Base-by-base conservation (phyloP, 352 stramenopile genomes). In the Bremia lactucae region DNA sequence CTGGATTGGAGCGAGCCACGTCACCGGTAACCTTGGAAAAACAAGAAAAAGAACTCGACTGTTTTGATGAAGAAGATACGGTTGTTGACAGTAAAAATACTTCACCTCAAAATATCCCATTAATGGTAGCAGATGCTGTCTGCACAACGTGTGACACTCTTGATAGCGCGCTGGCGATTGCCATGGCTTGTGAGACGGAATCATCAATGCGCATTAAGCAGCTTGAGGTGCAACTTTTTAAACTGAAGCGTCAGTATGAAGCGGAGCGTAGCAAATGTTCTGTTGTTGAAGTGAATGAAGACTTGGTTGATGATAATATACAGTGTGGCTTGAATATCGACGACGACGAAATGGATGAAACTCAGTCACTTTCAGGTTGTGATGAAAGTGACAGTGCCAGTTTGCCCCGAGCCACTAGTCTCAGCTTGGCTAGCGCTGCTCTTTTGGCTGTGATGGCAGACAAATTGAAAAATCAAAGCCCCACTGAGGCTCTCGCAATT, bases 201-300 rank as follows among this genome's bases (percentile, higher is more conserved):
- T 61, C 58, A 23, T 60, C 46, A 10, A 21, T 55, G 20, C 62
- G 59, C 37, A 62, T 73, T 24, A 39, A 73, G 39, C 40, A 70
- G 28, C 56, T 77, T 23, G 50, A 73, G 14, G 31, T 50, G 8
- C 28, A 56, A 39, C 40, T 60, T 22, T 36, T 18, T 40, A 23
- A 38, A 34, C 22, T 65, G 21, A 43, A 49, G 33, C 36, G 26
- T 42, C 28, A 49, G 8, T 23, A 37, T 18, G 28, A 48, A 31
- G n/a, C 54, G 36, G 39, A 46, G 7, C 29, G 25, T 15, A 35
- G 36, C 11, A 40, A 42, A 8, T n/a, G 1, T 42, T 18, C 14
- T 38, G 29, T 19, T 46, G 19, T 15, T 35, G 42, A 51, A 18
- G 22, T 36, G 3, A 23, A 31, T 2, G 29, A 46, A 3, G 34